Evolutionary conservation across 2,329 filamentous ascomycete species (phyloP), one percentile per base, ranked within the genome.

Genomic region (Claviceps sp.): DNA sequence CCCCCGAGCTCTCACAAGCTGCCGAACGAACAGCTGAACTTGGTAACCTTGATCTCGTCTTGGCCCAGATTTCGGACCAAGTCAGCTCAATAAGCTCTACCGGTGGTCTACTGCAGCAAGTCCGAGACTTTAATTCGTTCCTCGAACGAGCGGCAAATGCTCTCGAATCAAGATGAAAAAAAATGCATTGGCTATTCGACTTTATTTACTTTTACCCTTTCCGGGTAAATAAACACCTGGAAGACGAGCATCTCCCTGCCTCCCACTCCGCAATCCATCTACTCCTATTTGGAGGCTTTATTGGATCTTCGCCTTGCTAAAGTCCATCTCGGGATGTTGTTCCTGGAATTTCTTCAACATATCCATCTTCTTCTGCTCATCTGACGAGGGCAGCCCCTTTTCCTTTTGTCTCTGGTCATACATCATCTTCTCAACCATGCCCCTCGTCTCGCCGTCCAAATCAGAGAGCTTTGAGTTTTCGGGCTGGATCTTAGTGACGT

Each of bases 341-440:
- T 73, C 75, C 79, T 96, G 85, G 72, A 98, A 97, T 73, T 94
- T 89, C 72, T 87, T 86, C 65, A 98, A 72, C 61, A 98, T 84
- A 52, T 98, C 91, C 65, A 82, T 71, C 79, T 97, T 97, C 76
- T 90, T 88, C 77, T 95, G 84, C 74, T 98, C 93, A 59, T 97
- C 93, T 58, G 88, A 95, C 13, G 85, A 89, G 47, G 89, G 88
- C 68, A 85, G 78, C 4, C 93, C 93, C 69, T 79, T 74, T 74
- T 97, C 90, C 81, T 98, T 98, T 74, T 97, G 90, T 59, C 87
- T 78, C 76, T 98, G 93, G 73, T 98, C 93, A 63, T 79, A 98
- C 93, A 98, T 98, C 93, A 98, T 98, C 81, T 98, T 98, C 81
- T 98, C 93, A 45, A 98, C 93, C 91, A 98, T 97, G 54, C 83